phyloP scores from a whole-genome alignment of 768 basidiomycete species.

The Naganishia vaughanmartiniae region DNA sequence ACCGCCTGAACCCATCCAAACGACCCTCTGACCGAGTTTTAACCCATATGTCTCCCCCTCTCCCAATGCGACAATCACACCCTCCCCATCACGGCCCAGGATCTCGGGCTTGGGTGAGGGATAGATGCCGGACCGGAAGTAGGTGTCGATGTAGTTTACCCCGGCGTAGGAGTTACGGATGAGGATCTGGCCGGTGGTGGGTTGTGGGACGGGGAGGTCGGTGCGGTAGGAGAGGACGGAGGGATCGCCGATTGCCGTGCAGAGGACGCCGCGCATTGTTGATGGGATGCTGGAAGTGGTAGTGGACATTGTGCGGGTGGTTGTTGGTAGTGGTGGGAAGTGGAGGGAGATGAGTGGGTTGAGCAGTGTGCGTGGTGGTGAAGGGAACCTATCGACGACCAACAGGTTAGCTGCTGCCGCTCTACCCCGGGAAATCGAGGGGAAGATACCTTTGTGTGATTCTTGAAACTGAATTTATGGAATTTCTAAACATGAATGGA shows the following conservation, averaged over 20 bases:
- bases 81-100: slow-evolving; percentile 75
- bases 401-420: too few species aligned
- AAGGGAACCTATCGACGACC: too few species aligned
- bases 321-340: background rate
- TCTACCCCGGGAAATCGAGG: too few species aligned
- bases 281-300: slow-evolving; percentile 27
- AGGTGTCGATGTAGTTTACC: slow-evolving; percentile 48
- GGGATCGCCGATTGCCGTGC: slow-evolving; percentile 69
- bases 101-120: slow-evolving; percentile 52
- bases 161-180: slow-evolving; percentile 52
- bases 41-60: slow-evolving; percentile 63
- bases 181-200: slow-evolving; percentile 59
- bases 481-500: too few species aligned
- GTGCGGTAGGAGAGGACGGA: slow-evolving; percentile 62
- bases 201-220: slow-evolving; percentile 66
- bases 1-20: slow-evolving; percentile 50
- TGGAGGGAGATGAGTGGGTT: slow-evolving; percentile 14
- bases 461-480: too few species aligned
- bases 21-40: slow-evolving; percentile 69
- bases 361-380: background rate
- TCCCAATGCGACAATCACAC: slow-evolving; percentile 71
- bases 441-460: too few species aligned
- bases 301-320: slow-evolving; percentile 22
- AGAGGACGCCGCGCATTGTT: slow-evolving; percentile 33
- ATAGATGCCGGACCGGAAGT: slow-evolving; percentile 64